Evolutionary conservation across 73 alveolate genomes (phyloP), one percentile per base, ranked within the genome.

Genomic region (Tetrahymena malaccensis): DNA sequence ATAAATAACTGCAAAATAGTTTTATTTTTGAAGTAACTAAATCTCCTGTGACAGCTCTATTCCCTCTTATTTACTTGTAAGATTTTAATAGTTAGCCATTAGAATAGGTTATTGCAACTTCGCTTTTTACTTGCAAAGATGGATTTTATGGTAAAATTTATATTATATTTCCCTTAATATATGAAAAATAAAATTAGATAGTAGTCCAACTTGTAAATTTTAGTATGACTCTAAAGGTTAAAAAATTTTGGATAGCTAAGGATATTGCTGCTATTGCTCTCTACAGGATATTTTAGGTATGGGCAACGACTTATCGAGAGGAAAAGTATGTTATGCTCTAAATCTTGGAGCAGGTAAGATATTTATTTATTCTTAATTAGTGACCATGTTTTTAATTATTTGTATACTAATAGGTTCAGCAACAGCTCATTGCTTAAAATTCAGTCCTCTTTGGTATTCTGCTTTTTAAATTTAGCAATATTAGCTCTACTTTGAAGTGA

Each of bases 211-310:
- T 19, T 97, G 99, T 85, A 98, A 97, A 27, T 97, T 97, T 96
- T 94, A 96, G 40, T 55, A 93, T 44, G 94, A 94, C 50, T 40
- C 94, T 35, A 43, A 50, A 34, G 95, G 95, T 10, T 93, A 96
- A 84, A 97, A 96, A 70, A 96, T 97, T 8, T 35, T 35, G 35
- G 94, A 97, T 94, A 85, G 97, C 84, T 97, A 97, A 95, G 99
- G 99, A 16, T 97, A 96, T 94, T 97, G 99, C 93, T 97, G 99
- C 93, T 37, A 94, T 22, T 97, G 99, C 57, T 56, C 70, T 84
- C 84, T 94, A 95, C 34, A 43, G 55, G 94, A 85, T 94, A 27
- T 97, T 95, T 43, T 44, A 13, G 96, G 56, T 31, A 55, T 94
- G 94, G 50, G 96, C 3, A 84, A 94, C 33, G 83, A 57, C 19